A percentile compares a stretch with the other conserved stretches of the same genome.
Evolutionary conservation across 176 grass and related monocot genomes (phyloP).

Genomic region (Saccharum spontaneum): DNA sequence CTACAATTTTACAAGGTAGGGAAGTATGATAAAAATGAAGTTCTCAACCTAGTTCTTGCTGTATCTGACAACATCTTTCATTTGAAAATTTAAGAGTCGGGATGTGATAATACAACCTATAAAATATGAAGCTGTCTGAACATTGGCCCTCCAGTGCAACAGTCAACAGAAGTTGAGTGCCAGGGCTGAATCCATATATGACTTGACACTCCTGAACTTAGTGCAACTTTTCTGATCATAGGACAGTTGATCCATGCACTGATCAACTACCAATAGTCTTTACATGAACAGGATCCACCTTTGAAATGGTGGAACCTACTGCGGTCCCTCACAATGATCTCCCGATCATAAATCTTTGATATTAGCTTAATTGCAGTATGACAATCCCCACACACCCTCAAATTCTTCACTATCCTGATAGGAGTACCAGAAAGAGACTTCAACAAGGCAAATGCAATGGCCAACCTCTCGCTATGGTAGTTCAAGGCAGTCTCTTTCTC

Average conservation of each 20-base stretch:
- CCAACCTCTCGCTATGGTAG: conserved; percentile 84
- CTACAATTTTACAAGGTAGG: neutral
- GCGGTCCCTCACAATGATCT: conserved; percentile 72
- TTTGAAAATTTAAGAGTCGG: conserved; percentile 12
- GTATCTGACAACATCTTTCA: conserved; percentile 15
- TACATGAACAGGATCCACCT: conserved; percentile 71
- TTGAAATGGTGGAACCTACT: conserved; percentile 86
- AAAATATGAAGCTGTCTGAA: neutral
- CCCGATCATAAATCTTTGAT: conserved; percentile 59
- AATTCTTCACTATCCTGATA: conserved; percentile 86
- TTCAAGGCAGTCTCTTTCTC: conserved; percentile 76
- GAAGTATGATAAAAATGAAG: neutral
- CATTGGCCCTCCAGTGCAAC: neutral
- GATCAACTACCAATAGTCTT: conserved; percentile 77
- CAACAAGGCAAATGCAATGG: conserved; percentile 83
- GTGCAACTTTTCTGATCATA: neutral
- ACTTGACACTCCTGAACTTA: neutral
- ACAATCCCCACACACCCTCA: conserved; percentile 82
- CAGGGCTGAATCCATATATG: neutral
- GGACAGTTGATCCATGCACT: neutral
- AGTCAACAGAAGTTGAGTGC: neutral
- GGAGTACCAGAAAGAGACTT: conserved; percentile 58
- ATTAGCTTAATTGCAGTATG: conserved; percentile 73
- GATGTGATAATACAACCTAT: conserved; percentile 6
- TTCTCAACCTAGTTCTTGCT: conserved; percentile 6